Evolutionary conservation across 495 filamentous ascomycete species (phyloP).

Genomic region (Penicillium roqueforti): DNA sequence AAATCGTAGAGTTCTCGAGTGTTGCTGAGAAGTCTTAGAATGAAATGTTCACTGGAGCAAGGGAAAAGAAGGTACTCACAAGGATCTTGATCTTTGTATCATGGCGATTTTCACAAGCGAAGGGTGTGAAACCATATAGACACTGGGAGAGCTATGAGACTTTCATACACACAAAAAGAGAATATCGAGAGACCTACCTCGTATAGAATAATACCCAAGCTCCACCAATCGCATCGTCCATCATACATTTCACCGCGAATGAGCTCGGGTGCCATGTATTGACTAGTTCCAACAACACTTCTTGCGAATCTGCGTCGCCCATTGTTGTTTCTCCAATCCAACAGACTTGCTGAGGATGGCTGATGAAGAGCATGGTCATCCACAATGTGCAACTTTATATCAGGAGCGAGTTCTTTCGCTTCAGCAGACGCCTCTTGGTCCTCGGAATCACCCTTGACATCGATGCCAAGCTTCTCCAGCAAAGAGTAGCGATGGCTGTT

Average conservation of each 20-base stretch:
- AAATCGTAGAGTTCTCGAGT: constrained; percentile 55
- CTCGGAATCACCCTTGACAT: constrained; percentile 68
- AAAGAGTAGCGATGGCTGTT: constrained; percentile 75
- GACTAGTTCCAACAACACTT: constrained; percentile 91
- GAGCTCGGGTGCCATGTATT: constrained; percentile 97
- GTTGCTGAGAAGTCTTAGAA: constrained; percentile 29
- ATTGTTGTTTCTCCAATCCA: constrained; percentile 74
- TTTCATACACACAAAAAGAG: neutral
- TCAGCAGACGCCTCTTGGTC: constrained; percentile 54
- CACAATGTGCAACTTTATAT: neutral
- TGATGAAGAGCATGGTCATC: constrained; percentile 12
- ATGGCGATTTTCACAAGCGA: constrained; percentile 73
- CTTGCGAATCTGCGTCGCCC: constrained; percentile 70
- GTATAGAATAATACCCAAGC: constrained; percentile 85
- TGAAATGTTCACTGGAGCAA: neutral
- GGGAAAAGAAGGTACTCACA: constrained; percentile 40
- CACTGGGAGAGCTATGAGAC: constrained; percentile 47
- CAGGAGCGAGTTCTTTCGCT: constrained; percentile 19
- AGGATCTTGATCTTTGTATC: constrained; percentile 79
- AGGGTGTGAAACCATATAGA: constrained; percentile 86
- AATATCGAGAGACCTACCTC: constrained; percentile 49
- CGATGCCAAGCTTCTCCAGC: constrained; percentile 68
- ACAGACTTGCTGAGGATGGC: constrained; percentile 38
- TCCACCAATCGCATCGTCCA: constrained; percentile 95
- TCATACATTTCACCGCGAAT: constrained; percentile 80